Evolutionary conservation across 768 basidiomycete species (phyloP), one percentile per base, ranked within the genome.

Genomic region (Chalciporus chontae): DNA sequence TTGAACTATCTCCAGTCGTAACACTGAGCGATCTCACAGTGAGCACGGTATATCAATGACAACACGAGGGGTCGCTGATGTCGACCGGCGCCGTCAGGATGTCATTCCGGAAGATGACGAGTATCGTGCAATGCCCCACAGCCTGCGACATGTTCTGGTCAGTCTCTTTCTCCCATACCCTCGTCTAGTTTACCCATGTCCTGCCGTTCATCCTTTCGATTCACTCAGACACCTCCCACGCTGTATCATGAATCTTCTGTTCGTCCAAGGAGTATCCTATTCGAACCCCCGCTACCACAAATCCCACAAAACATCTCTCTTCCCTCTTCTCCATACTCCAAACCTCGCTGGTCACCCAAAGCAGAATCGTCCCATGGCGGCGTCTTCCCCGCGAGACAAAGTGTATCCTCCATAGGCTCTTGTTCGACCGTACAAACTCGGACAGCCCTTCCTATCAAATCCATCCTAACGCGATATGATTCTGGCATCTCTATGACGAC

Each of bases 381-480:
- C 8, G 32, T 63, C 26, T 48, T 42, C 26, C 71, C 69, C 19
- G 62, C 68, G 9, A 48, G 70, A 34, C 66, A 65, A 31, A 68
- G 74, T 36, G 65, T 69, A 3, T 76, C 75, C 17, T 77, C 75
- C 27, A 65, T 74, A 11, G 59, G 57, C 18, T 68, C 66, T 9
- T 66, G 55, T 39, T 67, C 66, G 10, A 66, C 68, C 43, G 38
- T 54, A 17, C 65, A 69, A 8, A 61, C 66, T 2, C 54, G 55
- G 37, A 53, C 59, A 9, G 15, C 43, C 3, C 41, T 43, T 13
- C 60, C 57, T 15, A 70, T 76, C 26, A 83, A 78, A 60, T 84
- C 83, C 4, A 85, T 85, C 49, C 73, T 86, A 37, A 72, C 79
- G 36, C 78, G 73, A 47, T 75, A 73, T 54, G 72, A 64, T 50